Evolutionary conservation across 2,329 filamentous ascomycete species (phyloP), one percentile per base, ranked within the genome.

Genomic region (Monosporascus sp.): DNA sequence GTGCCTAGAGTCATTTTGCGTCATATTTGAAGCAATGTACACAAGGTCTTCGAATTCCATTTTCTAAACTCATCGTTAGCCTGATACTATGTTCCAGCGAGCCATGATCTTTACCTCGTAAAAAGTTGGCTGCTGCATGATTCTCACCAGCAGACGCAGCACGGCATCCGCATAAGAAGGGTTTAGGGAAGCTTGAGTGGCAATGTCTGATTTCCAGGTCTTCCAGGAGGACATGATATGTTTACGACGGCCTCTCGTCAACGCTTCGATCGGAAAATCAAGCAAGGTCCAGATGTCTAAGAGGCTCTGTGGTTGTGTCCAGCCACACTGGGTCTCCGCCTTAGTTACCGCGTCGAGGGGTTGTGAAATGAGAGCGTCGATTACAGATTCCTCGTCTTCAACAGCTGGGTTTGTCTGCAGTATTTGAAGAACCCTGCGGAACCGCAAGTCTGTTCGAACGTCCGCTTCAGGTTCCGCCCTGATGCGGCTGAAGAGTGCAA

Each of bases 61-160:
- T 14, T 55, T 58, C 66, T 69, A 46, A 6, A 24, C n/a, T 20
- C 38, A 39, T 37, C 48, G 52, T 61, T 44, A 61, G 51, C 11
- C 31, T 3, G 9, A 14, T 45, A 38, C 5, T 27, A 5, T 37
- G 14, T 22, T 31, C 6, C 24, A 37, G 11, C 9, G 24, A n/a
- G 24, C 15, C 18, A 11, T 31, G 2, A 14, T 17, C 57, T 57
- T 39, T 52, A 68, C 66, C 45, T 65, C 61, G 47, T 68, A 69
- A 47, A 67, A 67, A 9, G 65, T 69, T 20, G 64, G 64, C 48
- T 68, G 66, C 51, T 62, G 59, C 58, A 66, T 64, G 14, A 68
- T 56, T 49, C 55, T 59, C 3, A 63, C 54, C 20, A 69, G 52
- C 35, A 69, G 38, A n/a, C 63, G 58, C 38, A 68, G 54, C 27